Evolutionary conservation across 2,329 filamentous ascomycete species (phyloP).

Genomic region (Ceratocystis albifundus): DNA sequence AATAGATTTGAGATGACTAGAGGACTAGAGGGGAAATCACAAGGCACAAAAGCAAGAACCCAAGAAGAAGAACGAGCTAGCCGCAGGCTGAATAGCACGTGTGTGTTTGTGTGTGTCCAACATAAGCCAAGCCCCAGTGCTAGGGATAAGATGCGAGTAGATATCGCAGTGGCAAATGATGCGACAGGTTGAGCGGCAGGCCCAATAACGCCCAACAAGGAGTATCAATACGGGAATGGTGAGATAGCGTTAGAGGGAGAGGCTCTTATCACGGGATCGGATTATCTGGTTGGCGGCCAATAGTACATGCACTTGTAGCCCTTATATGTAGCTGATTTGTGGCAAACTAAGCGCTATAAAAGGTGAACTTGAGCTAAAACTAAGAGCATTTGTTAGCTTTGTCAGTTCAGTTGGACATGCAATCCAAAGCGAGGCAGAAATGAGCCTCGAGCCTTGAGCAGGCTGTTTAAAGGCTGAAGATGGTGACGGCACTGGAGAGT

Average conservation of each 20-base stretch:
- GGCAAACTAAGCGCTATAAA: background rate
- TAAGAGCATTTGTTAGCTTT: background rate
- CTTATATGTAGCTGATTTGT: background rate
- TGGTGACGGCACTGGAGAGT: background rate
- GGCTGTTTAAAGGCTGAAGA: background rate
- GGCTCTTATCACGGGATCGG: background rate
- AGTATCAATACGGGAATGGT: background rate
- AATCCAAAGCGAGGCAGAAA: background rate
- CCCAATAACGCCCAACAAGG: background rate
- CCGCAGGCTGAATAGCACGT: background rate
- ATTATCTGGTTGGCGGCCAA: background rate
- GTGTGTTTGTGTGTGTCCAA: background rate
- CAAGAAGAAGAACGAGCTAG: background rate
- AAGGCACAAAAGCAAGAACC: background rate
- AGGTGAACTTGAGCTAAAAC: background rate
- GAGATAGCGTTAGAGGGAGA: background rate
- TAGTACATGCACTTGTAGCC: background rate
- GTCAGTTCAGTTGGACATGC: background rate
- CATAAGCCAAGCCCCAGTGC: background rate
- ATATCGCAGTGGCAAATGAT: background rate
- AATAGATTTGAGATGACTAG: background rate
- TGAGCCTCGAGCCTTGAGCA: background rate
- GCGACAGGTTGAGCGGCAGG: background rate
- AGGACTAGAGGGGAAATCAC: background rate
- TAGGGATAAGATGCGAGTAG: background rate